phyloP scores from a whole-genome alignment of 108 stramenopile species.

The Skeletonema marinoi region DNA sequence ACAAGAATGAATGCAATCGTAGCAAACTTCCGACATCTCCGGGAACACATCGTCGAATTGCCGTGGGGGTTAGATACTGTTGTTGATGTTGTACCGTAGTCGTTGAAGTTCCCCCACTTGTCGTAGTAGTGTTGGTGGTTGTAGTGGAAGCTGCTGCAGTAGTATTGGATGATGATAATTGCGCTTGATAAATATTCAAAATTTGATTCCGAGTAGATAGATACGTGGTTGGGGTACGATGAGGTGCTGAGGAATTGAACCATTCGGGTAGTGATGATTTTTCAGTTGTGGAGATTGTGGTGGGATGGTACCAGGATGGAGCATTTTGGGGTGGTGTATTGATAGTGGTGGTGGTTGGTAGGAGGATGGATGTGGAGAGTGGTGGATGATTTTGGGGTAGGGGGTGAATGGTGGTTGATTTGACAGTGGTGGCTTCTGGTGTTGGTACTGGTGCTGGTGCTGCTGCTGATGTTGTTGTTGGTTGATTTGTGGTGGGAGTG shows the following conservation, averaged over 20 bases:
- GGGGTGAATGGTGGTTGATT: slow-evolving; percentile 10
- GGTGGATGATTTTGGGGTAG: slow-evolving; percentile 21
- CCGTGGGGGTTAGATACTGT: slow-evolving; percentile 71
- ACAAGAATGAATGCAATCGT: slow-evolving; percentile 71
- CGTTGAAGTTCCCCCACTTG: too few relatives aligned
- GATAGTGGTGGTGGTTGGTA: slow-evolving; percentile 56
- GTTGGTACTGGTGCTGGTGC: background rate
- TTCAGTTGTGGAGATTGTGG: slow-evolving; percentile 70
- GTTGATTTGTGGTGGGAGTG: background rate
- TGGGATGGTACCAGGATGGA: slow-evolving; percentile 77
- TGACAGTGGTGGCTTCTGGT: slow-evolving; percentile 4
- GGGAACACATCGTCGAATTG: slow-evolving; percentile 64
- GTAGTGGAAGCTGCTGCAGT: background rate
- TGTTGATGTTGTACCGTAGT: slow-evolving; percentile 8
- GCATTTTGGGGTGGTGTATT: slow-evolving; percentile 26
- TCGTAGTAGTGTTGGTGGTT: too few relatives aligned
- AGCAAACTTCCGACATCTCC: slow-evolving; percentile 85
- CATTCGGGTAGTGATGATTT: slow-evolving; percentile 77
- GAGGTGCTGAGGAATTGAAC: slow-evolving; percentile 80
- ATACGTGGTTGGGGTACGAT: slow-evolving; percentile 70
- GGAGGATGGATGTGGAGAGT: slow-evolving; percentile 37
- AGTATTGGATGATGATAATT: background rate
- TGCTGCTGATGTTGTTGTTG: background rate
- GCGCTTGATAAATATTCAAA: slow-evolving; percentile 26
- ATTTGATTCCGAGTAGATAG: slow-evolving; percentile 64